Evolutionary conservation across 805 yeast genomes (phyloP).

Genomic region (Grigorovia transvaalensis): DNA sequence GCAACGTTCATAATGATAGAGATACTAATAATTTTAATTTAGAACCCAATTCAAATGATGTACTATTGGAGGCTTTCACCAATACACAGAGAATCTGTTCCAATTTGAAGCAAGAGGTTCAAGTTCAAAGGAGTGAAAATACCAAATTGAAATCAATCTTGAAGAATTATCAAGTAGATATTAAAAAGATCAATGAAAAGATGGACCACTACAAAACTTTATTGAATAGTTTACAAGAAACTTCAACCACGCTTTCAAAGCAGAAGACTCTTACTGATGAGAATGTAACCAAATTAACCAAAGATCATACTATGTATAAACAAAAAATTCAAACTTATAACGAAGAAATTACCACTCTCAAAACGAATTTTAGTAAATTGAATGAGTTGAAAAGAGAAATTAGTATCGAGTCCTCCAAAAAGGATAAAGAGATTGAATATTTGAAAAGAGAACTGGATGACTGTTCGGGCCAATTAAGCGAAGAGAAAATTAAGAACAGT

Average conservation of each 20-base stretch:
- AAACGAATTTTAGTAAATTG: conserved; percentile 17
- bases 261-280: conserved; percentile 18
- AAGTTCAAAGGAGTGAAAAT: conserved; percentile 21
- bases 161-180: conserved; percentile 14
- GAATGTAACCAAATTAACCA: conserved; percentile 15
- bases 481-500: conserved; percentile 33
- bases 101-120: conserved; percentile 26
- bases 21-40: too few relatives aligned
- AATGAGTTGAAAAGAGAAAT: conserved; percentile 16
- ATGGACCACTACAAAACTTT: conserved; percentile 17
- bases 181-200: conserved; percentile 13
- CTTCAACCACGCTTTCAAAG: conserved; percentile 13
- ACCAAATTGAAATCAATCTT: conserved; percentile 19
- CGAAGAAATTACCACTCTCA: conserved; percentile 15
- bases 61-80: conserved; percentile 31
- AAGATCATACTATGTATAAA: conserved; percentile 12
- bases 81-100: conserved; percentile 32
- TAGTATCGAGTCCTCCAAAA: conserved; percentile 15
- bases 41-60: conserved; percentile 27
- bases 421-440: conserved; percentile 27
- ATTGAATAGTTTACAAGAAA: conserved; percentile 16
- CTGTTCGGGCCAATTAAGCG: conserved; percentile 37
- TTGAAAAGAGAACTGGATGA: conserved; percentile 33
- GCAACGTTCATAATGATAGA: not conserved
- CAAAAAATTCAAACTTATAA: conserved; percentile 14